Conservation (phyloP, 139 green algal genomes). For the Desmodesmus armatus region DNA sequence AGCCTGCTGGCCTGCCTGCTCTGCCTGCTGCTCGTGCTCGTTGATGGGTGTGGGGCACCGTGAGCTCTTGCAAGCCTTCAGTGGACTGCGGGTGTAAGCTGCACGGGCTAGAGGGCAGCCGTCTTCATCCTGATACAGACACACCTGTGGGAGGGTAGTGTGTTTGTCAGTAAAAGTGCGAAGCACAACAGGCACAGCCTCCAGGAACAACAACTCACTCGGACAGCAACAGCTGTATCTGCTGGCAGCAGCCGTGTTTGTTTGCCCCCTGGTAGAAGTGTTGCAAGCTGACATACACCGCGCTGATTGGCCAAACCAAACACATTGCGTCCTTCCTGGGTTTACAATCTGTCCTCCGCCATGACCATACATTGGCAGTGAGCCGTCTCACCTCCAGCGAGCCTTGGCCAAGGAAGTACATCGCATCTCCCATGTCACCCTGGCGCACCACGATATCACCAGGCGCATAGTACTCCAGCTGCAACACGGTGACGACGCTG, state of each 20-base stretch:
- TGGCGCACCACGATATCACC: slow-evolving; percentile 62
- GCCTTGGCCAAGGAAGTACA: slow-evolving; percentile 67
- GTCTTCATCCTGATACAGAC: slow-evolving; percentile 34
- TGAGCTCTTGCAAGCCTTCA: neutral
- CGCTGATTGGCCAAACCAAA: neutral
- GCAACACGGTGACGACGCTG: slow-evolving; percentile 54
- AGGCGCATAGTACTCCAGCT: slow-evolving; percentile 67
- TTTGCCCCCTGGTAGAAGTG: no score
- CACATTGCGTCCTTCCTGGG: no score
- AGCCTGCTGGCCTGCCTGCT: neutral
- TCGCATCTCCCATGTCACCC: slow-evolving; percentile 61
- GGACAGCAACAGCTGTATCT: no score
- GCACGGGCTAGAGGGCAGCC: slow-evolving; percentile 10
- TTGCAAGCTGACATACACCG: no score
- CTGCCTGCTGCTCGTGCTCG: neutral
- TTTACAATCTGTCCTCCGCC: neutral
- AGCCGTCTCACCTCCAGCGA: slow-evolving; percentile 52
- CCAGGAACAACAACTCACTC: no score
- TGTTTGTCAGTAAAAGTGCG: no score
- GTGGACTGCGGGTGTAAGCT: neutral
- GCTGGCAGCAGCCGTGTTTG: neutral
- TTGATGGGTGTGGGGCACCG: neutral
- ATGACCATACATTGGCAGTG: neutral
- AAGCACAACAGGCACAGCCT: slow-evolving; percentile 26
- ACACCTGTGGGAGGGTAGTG: slow-evolving; percentile 24